Percentiles rank a stretch among this genome's conserved stretches.
Evolutionary conservation across 164 flowering plant species (phyloP).

Genomic region (Sextonia rubra): DNA sequence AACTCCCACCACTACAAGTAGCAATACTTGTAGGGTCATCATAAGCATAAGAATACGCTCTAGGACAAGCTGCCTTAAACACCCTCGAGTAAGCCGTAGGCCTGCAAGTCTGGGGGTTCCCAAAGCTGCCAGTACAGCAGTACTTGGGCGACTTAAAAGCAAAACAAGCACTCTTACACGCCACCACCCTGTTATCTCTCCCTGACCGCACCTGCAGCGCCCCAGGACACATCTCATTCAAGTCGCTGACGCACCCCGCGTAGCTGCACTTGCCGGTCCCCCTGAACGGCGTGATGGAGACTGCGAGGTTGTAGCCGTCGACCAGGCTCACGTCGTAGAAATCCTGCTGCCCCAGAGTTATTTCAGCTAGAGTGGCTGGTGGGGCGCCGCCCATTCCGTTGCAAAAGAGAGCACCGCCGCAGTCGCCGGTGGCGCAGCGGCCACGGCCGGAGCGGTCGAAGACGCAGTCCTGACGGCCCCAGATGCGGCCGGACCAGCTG

Average conservation of each 20-base stretch:
- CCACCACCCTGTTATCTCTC: constrained; percentile 54
- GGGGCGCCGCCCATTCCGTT: constrained; percentile 81
- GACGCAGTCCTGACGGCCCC: constrained; percentile 91
- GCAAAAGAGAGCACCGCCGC: constrained; percentile 78
- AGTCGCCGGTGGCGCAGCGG: constrained; percentile 85
- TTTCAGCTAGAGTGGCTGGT: constrained; percentile 90
- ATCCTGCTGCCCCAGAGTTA: constrained; percentile 80
- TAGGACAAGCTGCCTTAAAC: constrained; percentile 87
- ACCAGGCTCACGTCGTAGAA: constrained; percentile 96
- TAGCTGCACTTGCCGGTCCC: constrained; percentile 68
- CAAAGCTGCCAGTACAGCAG: constrained; percentile 84
- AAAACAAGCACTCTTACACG: constrained; percentile 87
- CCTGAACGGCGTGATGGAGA: constrained; percentile 59
- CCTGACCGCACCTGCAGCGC: constrained; percentile 69
- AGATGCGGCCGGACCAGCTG: constrained; percentile 89
- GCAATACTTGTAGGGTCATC: constrained; percentile 93
- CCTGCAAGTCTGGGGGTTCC: constrained; percentile 77
- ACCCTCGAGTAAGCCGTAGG: constrained; percentile 88
- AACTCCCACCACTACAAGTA: constrained; percentile 75
- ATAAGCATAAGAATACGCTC: constrained; percentile 89
- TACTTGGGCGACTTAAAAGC: constrained; percentile 83
- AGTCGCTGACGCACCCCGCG: constrained; percentile 87
- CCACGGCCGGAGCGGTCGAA: constrained; percentile 71
- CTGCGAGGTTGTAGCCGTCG: constrained; percentile 84
- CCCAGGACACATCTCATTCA: constrained; percentile 81